Evolutionary conservation across 2,329 filamentous ascomycete species (phyloP).

Genomic region (Tolypocladium ovalisporum): DNA sequence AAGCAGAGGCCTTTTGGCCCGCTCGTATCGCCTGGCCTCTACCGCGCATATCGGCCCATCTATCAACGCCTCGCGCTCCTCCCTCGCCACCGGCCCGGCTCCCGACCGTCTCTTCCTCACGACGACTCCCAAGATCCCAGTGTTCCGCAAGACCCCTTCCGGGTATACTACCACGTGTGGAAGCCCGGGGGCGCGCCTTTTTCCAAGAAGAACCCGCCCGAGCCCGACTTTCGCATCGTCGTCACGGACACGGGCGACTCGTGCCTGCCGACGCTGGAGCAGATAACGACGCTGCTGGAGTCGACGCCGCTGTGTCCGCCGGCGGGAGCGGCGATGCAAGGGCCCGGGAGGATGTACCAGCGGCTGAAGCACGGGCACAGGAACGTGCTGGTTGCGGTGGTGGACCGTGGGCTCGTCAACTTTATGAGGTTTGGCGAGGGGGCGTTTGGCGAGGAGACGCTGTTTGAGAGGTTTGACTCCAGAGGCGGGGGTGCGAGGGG

Average conservation of each 20-base stretch:
- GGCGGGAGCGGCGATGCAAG: slow-evolving; percentile 15
- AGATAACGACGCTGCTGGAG: slow-evolving; percentile 62
- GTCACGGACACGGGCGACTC: slow-evolving; percentile 69
- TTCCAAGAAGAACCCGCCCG: slow-evolving; percentile 66
- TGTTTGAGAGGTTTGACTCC: slow-evolving; percentile 50
- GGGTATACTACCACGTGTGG: slow-evolving; percentile 72
- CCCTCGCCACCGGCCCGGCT: slow-evolving; percentile 52
- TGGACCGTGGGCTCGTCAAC: slow-evolving; percentile 83
- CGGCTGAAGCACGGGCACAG: slow-evolving; percentile 75
- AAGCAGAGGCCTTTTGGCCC: slow-evolving; percentile 36
- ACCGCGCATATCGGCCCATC: slow-evolving; percentile 58
- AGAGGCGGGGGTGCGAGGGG: slow-evolving; percentile 26
- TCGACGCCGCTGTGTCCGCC: slow-evolving; percentile 62
- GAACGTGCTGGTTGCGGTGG: slow-evolving; percentile 76
- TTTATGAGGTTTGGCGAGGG: slow-evolving; percentile 74
- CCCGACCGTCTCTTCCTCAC: slow-evolving; percentile 10
- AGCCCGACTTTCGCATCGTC: slow-evolving; percentile 75
- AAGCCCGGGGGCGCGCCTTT: slow-evolving; percentile 53
- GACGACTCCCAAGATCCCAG: slow-evolving; percentile 1
- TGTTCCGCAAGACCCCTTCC: slow-evolving; percentile 44
- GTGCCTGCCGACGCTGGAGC: slow-evolving; percentile 58
- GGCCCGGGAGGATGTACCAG: slow-evolving; percentile 52
- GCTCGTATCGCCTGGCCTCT: slow-evolving; percentile 50
- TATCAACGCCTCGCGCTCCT: slow-evolving; percentile 69
- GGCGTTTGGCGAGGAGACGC: slow-evolving; percentile 63